These are phyloP conservation scores for Suillus lakei DNA, from an alignment of 768 basidiomycete species.

Conservation along the genomic window DNA sequence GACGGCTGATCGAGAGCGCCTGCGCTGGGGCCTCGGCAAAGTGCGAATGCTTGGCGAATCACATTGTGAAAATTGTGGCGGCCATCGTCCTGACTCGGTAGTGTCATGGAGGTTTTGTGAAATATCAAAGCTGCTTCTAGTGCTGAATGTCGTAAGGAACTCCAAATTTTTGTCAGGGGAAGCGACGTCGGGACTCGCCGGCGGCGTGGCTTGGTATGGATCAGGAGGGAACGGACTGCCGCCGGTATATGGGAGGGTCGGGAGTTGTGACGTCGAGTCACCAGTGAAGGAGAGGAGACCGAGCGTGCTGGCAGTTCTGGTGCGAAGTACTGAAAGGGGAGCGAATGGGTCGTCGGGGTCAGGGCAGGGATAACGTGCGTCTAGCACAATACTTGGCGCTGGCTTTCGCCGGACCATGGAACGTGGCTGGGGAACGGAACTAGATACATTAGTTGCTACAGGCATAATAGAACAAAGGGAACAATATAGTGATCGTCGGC, in stretches of 20 bases:
- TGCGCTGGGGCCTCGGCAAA: constrained; percentile 31
- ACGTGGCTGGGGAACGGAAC: constrained; percentile 26
- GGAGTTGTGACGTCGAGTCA: constrained; percentile 35
- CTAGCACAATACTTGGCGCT: constrained; percentile 54
- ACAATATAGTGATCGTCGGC: constrained; percentile 18
- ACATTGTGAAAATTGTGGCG: constrained; percentile 11
- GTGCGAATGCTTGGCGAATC: constrained; percentile 18
- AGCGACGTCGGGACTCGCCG: constrained; percentile 3
- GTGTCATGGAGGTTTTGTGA: constrained; percentile 12
- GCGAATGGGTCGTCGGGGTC: constrained; percentile 76
- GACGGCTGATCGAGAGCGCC: constrained; percentile 39
- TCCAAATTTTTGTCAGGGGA: constrained; percentile 12
- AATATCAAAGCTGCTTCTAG: constrained; percentile 28
- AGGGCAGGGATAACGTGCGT: constrained; percentile 63
- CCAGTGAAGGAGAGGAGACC: constrained; percentile 37
- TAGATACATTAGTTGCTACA: constrained; percentile 29
- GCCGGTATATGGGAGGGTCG: constrained; percentile 34
- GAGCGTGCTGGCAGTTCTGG: constrained; percentile 53
- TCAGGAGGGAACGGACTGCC: constrained; percentile 36
- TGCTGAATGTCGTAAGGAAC: constrained; percentile 25
- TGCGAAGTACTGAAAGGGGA: constrained; percentile 67
- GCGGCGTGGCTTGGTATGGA: constrained; percentile 29
- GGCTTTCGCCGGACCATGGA: constrained; percentile 52
- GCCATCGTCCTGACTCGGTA: constrained; percentile 19
- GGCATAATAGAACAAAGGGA: constrained; percentile 32